A percentile compares a stretch with the other conserved stretches of the same genome.
Conservation (phyloP, 352 stramenopile genomes). For the Phytophthora colocasiae region DNA sequence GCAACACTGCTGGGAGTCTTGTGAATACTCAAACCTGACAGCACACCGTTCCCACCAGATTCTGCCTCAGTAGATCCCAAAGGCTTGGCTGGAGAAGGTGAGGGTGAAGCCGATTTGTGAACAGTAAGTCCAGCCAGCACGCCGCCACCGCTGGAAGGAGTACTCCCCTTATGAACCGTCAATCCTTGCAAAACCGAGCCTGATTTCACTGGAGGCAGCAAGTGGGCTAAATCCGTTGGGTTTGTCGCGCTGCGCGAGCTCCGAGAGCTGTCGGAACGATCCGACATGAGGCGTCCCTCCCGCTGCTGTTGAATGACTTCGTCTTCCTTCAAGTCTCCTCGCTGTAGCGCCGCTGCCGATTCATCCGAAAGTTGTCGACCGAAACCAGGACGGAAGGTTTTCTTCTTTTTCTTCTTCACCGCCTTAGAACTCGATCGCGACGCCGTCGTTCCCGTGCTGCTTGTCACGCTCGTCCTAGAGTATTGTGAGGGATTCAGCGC, state of each 20-base stretch:
- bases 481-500: slow-evolving; percentile 24
- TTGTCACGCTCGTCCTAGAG: slow-evolving; percentile 35
- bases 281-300: slow-evolving; percentile 33
- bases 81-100: slow-evolving; percentile 38
- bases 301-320: slow-evolving; percentile 62
- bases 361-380: slow-evolving; percentile 87
- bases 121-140: slow-evolving; percentile 78
- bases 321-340: slow-evolving; percentile 78
- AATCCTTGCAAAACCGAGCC: slow-evolving; percentile 72
- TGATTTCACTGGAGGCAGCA: slow-evolving; percentile 62
- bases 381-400: slow-evolving; percentile 86
- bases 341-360: slow-evolving; percentile 75
- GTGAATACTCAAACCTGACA: slow-evolving; percentile 63
- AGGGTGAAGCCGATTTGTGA: slow-evolving; percentile 50
- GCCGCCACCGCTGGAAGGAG: slow-evolving; percentile 31
- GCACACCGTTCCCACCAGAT: slow-evolving; percentile 41
- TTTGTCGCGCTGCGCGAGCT: slow-evolving; percentile 41
- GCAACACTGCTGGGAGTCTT: slow-evolving; percentile 26
- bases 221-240: slow-evolving; percentile 71
- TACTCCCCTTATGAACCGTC: slow-evolving; percentile 56
- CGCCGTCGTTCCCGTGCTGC: slow-evolving; percentile 36
- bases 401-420: slow-evolving; percentile 86
- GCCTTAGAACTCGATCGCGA: slow-evolving; percentile 52
- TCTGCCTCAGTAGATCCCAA: slow-evolving; percentile 24
- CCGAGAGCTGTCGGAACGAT: slow-evolving; percentile 37